These are phyloP conservation scores for Chaetomium olivaceum DNA, from an alignment of 2,329 filamentous ascomycete species.

Conservation along the genomic window DNA sequence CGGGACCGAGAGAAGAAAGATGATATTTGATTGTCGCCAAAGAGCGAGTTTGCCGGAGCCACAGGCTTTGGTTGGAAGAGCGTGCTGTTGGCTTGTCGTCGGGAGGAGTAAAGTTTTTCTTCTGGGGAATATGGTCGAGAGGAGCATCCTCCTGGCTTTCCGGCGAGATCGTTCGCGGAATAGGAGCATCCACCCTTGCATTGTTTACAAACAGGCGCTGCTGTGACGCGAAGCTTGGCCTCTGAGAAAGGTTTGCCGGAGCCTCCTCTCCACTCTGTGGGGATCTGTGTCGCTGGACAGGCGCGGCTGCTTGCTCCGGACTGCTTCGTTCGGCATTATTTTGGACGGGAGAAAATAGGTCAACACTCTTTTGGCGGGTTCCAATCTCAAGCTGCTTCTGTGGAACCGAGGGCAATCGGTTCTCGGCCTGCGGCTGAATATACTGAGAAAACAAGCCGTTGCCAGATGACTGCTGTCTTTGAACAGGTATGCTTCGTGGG, in stretches of 20 bases:
- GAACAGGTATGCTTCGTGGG: background rate
- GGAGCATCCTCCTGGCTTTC: slow-evolving; percentile 20
- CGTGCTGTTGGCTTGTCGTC: slow-evolving; percentile 35
- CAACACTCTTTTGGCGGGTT: slow-evolving; percentile 13
- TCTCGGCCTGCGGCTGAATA: background rate
- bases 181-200: background rate
- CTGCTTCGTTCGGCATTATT: slow-evolving; percentile 9
- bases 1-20: slow-evolving; percentile 23
- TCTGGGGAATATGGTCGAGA: slow-evolving; percentile 46
- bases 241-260: slow-evolving; percentile 45
- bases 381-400: slow-evolving; percentile 22
- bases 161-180: background rate
- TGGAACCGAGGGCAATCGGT: slow-evolving; percentile 8
- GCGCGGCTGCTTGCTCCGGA: slow-evolving; percentile 20
- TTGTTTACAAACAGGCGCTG: slow-evolving; percentile 34
- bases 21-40: slow-evolving; percentile 22
- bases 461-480: slow-evolving; percentile 8
- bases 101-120: slow-evolving; percentile 52
- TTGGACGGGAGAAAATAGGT: slow-evolving; percentile 38
- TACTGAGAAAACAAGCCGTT: slow-evolving; percentile 21
- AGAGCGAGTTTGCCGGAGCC: slow-evolving; percentile 24
- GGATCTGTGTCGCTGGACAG: slow-evolving; percentile 32
- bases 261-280: slow-evolving; percentile 35
- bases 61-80: slow-evolving; percentile 41
- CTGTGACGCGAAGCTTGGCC: slow-evolving; percentile 50